Conservation (phyloP, 2,329 filamentous ascomycete species). For the Furcasterigmium sp. region DNA sequence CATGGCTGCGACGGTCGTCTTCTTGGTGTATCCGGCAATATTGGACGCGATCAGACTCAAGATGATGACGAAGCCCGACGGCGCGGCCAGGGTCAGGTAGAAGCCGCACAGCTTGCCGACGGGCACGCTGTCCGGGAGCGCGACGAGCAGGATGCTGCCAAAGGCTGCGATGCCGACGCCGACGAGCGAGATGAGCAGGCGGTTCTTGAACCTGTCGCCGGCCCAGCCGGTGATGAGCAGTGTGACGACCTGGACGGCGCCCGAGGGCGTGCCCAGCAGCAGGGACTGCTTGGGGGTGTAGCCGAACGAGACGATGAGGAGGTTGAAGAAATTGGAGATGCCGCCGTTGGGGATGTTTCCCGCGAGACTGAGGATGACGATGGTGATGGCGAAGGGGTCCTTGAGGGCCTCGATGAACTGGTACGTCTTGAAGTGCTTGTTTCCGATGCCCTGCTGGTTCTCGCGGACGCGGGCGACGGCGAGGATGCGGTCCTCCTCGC, state of each 20-base stretch:
- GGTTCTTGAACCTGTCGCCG: slow-evolving; percentile 3
- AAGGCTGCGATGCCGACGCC: slow-evolving; percentile 18
- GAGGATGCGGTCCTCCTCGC: slow-evolving; percentile 47
- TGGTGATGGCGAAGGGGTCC: slow-evolving; percentile 19
- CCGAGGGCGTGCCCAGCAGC: slow-evolving; percentile 60
- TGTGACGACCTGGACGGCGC: slow-evolving; percentile 57
- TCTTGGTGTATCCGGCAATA: slow-evolving; percentile 11
- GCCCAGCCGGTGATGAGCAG: slow-evolving; percentile 43
- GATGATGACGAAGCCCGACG: slow-evolving; percentile 40
- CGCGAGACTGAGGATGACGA: slow-evolving; percentile 18
- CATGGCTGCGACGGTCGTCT: slow-evolving; percentile 20
- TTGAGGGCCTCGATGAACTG: slow-evolving; percentile 39
- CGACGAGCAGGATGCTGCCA: slow-evolving; percentile 24
- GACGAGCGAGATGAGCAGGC: slow-evolving; percentile 8
- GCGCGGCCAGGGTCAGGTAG: slow-evolving; percentile 56
- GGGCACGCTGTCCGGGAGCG: slow-evolving; percentile 36
- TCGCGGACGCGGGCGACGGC: slow-evolving; percentile 44
- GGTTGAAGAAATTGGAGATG: slow-evolving; percentile 32
- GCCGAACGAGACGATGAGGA: slow-evolving; percentile 49
- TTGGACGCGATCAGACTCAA: slow-evolving; percentile 14
- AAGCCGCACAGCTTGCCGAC: slow-evolving; percentile 50
- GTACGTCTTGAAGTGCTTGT: slow-evolving; percentile 61
- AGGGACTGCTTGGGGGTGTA: slow-evolving; percentile 58
- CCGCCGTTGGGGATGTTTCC: slow-evolving; percentile 23
- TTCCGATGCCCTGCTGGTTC: slow-evolving; percentile 64